phyloP scores from a whole-genome alignment of 2,329 filamentous ascomycete species.

The Penicillium digitatum region DNA sequence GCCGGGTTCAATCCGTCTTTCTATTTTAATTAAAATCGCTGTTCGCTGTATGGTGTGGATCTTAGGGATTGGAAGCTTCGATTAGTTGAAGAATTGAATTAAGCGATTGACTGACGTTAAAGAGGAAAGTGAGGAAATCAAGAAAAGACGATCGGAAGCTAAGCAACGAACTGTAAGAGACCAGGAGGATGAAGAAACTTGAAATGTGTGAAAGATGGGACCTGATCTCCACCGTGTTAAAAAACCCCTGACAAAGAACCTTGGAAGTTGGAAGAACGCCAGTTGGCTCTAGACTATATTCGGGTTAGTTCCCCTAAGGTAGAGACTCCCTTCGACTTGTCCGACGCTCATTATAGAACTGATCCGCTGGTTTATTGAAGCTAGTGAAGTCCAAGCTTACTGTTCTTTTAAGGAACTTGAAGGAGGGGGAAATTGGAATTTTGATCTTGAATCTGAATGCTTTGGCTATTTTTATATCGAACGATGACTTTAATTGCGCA shows the following conservation, averaged over 20 bases:
- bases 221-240: not conserved
- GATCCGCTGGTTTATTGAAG: not conserved
- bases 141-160: not conserved
- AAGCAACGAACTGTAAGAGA: not conserved
- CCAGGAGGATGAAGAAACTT: not conserved
- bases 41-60: not conserved
- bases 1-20: not conserved
- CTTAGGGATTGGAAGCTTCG: not conserved
- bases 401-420: not conserved
- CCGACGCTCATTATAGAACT: not conserved
- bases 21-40: not conserved
- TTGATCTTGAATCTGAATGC: not conserved
- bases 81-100: not conserved
- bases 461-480: not conserved
- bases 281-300: not conserved
- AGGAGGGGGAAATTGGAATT: not conserved
- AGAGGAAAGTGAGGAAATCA: not conserved
- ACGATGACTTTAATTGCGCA: not conserved
- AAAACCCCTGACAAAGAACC: slow-evolving; percentile 4
- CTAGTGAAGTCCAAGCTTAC: slow-evolving; percentile 3
- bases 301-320: not conserved
- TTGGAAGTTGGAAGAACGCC: not conserved
- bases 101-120: not conserved
- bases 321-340: not conserved
- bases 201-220: slow-evolving; percentile 2